phyloP scores from a whole-genome alignment of 2,329 filamentous ascomycete genomes.

The Neofusicoccum ribis region DNA sequence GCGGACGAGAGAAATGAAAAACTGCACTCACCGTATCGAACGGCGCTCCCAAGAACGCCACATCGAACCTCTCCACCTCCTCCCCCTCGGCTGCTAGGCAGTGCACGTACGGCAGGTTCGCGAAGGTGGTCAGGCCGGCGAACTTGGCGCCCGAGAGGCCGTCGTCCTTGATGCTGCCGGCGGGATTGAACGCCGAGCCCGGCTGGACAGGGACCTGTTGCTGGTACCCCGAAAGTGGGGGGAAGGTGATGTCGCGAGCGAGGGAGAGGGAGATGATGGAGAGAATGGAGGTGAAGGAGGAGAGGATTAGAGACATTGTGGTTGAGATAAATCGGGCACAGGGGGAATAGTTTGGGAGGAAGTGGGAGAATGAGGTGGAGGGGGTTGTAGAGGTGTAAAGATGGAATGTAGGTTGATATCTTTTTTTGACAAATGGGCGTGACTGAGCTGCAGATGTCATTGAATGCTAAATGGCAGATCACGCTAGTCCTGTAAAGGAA shows the following conservation, averaged over 20 bases:
- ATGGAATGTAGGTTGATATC: not conserved
- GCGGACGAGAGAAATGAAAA: too few species aligned
- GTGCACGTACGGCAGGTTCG: constrained; percentile 51
- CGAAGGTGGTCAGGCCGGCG: constrained; percentile 48
- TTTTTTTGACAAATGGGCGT: not conserved
- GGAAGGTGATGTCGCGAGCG: constrained; percentile 47
- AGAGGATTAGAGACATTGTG: not conserved
- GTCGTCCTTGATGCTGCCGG: constrained; percentile 26
- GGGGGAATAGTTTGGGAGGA: too few species aligned
- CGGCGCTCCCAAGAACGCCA: constrained; percentile 51
- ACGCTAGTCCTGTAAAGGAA: not conserved
- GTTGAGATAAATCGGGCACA: too few species aligned
- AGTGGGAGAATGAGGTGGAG: too few species aligned
- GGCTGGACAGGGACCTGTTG: constrained; percentile 30
- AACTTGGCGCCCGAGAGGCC: constrained; percentile 36
- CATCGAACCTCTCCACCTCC: constrained; percentile 47
- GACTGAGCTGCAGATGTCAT: not conserved
- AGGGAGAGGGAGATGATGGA: not conserved
- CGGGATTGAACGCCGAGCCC: constrained; percentile 18
- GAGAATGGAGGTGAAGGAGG: not conserved
- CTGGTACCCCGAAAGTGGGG: constrained; percentile 39
- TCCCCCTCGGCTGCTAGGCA: constrained; percentile 40
- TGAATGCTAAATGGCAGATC: not conserved
- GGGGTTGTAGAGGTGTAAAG: too few species aligned
- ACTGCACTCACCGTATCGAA: constrained; percentile 48